Conservation (phyloP, 352 stramenopile genomes). For the Thraustochytrium sp. region DNA sequence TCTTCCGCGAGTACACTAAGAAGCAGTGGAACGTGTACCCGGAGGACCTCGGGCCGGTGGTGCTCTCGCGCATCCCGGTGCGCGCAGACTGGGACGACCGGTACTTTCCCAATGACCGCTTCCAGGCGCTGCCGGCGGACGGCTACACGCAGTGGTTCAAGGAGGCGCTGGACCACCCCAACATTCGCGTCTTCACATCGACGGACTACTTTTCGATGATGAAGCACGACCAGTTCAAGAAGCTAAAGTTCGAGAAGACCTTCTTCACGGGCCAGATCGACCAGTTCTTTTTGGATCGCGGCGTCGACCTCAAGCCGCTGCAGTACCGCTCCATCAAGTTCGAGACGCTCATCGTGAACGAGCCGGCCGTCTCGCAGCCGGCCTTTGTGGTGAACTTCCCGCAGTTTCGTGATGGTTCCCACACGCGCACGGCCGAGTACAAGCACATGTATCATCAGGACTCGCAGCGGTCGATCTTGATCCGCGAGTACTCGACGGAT, state of each 20-base stretch:
- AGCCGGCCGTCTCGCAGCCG: neutral
- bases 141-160: conserved; percentile 64
- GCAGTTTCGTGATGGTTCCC: conserved; percentile 9
- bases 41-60: conserved; percentile 56
- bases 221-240: neutral
- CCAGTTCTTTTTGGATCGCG: conserved; percentile 26
- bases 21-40: conserved; percentile 66
- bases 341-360: neutral
- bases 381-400: conserved; percentile 43
- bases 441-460: conserved; percentile 47
- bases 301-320: conserved; percentile 13
- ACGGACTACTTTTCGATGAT: conserved; percentile 58
- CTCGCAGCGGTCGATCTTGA: conserved; percentile 53
- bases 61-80: conserved; percentile 60
- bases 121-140: conserved; percentile 54
- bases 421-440: conserved; percentile 43
- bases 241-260: conserved; percentile 41
- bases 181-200: conserved; percentile 56
- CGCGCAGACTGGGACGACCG: conserved; percentile 56
- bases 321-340: conserved; percentile 44
- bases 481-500: conserved; percentile 46
- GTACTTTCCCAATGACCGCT: conserved; percentile 46
- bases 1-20: conserved; percentile 57
- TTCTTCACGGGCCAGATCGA: conserved; percentile 44
- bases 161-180: conserved; percentile 55